Conservation (phyloP, 2,329 filamentous ascomycete genomes). For the Leptographium flavum region DNA sequence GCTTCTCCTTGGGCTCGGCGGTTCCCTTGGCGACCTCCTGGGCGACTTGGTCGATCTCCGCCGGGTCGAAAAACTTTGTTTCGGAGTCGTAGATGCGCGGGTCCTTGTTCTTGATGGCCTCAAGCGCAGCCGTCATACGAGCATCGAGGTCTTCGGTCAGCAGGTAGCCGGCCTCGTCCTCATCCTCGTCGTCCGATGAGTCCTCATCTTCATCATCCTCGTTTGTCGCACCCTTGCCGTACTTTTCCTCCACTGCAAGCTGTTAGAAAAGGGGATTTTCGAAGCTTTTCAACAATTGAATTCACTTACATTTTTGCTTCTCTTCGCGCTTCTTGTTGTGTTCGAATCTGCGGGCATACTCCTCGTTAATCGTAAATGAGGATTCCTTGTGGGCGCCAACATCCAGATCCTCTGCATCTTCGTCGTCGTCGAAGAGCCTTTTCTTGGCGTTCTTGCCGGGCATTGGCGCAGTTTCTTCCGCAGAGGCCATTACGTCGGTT, state of each 20-base stretch:
- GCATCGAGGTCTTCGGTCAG: conserved; percentile 74
- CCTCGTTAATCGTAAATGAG: conserved; percentile 70
- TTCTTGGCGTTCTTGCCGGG: conserved; percentile 20
- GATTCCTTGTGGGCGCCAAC: conserved; percentile 17
- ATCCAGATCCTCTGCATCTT: conserved; percentile 26
- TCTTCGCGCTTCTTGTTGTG: conserved; percentile 97
- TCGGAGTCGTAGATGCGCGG: conserved; percentile 77
- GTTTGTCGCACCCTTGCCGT: conserved; percentile 31
- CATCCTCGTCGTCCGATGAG: conserved; percentile 58
- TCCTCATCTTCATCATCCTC: conserved; percentile 34
- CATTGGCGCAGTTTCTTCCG: not conserved
- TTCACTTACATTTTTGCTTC: conserved; percentile 49
- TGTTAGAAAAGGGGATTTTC: conserved; percentile 1
- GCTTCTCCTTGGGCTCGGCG: conserved; percentile 54
- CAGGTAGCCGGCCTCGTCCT: conserved; percentile 82
- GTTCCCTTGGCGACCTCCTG: conserved; percentile 17
- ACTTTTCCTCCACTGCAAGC: conserved; percentile 74
- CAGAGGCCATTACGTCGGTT: not conserved
- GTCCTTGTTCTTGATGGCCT: conserved; percentile 81
- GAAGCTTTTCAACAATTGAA: too few relatives aligned
- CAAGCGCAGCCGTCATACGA: conserved; percentile 73
- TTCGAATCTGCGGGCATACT: conserved; percentile 81
- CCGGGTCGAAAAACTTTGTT: conserved; percentile 58
- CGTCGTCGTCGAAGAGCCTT: conserved; percentile 39
- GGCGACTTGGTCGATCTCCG: conserved; percentile 34